Conservation (phyloP, 2,329 filamentous ascomycete genomes). For the Aureobasidium sp. region DNA sequence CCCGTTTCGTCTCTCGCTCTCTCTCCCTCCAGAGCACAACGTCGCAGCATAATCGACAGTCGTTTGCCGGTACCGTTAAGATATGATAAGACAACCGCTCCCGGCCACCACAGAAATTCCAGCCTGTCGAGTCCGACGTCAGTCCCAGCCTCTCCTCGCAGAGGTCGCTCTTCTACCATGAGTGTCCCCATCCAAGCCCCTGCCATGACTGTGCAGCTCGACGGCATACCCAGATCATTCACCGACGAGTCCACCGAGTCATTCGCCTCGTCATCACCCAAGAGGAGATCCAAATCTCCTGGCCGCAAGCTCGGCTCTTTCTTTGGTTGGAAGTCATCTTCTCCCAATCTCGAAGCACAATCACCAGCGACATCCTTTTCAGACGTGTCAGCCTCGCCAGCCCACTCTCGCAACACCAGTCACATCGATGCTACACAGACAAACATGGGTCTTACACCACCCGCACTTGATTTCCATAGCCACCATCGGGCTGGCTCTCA, state of each 20-base stretch:
- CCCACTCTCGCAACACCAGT: slow-evolving; percentile 36
- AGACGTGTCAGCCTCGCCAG: slow-evolving; percentile 50
- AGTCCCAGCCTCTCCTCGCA: slow-evolving; percentile 11
- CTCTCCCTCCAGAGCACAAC: not conserved
- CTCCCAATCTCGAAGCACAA: slow-evolving; percentile 45
- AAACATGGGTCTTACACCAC: slow-evolving; percentile 31
- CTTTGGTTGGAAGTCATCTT: slow-evolving; percentile 54
- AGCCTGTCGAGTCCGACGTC: slow-evolving; percentile 13
- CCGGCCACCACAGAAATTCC: slow-evolving; percentile 10
- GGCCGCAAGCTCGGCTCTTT: slow-evolving; percentile 51
- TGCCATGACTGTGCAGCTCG: slow-evolving; percentile 26
- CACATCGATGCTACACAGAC: slow-evolving; percentile 23
- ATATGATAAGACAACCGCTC: slow-evolving; percentile 14
- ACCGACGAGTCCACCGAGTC: slow-evolving; percentile 23
- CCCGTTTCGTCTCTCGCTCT: slow-evolving; percentile 3
- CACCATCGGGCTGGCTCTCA: slow-evolving; percentile 38
- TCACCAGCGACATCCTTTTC: slow-evolving; percentile 57
- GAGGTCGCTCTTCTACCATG: slow-evolving; percentile 17
- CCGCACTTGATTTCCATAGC: slow-evolving; percentile 40
- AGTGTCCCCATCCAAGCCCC: slow-evolving; percentile 19
- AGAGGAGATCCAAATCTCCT: slow-evolving; percentile 35
- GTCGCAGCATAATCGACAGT: slow-evolving; percentile 11
- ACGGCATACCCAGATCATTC: slow-evolving; percentile 25
- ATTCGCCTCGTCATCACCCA: slow-evolving; percentile 14
- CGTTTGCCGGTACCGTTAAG: slow-evolving; percentile 13